Conservation (phyloP, 2,329 filamentous ascomycete genomes). For the Westerdykella sp. region DNA sequence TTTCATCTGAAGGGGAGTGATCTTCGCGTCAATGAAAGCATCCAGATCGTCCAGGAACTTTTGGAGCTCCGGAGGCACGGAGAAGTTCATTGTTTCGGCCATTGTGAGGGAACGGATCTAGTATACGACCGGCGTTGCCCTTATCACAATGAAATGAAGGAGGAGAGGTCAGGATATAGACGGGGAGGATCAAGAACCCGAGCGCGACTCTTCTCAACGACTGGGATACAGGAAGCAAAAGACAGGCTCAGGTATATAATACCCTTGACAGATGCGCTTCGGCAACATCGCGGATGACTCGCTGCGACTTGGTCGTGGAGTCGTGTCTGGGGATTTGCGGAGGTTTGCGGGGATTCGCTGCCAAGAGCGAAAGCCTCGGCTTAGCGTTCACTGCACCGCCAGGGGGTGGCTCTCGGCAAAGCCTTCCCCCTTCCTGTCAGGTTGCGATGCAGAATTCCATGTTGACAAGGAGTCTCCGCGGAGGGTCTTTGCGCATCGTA, state of each 20-base stretch:
- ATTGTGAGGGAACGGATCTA: slow-evolving; percentile 2
- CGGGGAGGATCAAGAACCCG: background rate
- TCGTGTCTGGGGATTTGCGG: slow-evolving; percentile 2
- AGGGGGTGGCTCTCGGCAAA: too few relatives aligned
- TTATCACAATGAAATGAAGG: background rate
- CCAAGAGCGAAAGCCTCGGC: slow-evolving; percentile 10
- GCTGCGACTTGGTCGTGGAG: slow-evolving; percentile 17
- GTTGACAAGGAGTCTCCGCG: too few relatives aligned
- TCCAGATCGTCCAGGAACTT: slow-evolving; percentile 48
- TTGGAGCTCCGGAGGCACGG: slow-evolving; percentile 47
- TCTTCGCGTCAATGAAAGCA: slow-evolving; percentile 51
- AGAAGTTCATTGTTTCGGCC: slow-evolving; percentile 47
- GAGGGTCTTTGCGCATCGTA: too few relatives aligned
- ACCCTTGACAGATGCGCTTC: slow-evolving; percentile 7
- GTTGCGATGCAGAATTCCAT: too few relatives aligned
- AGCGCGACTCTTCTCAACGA: slow-evolving; percentile 1
- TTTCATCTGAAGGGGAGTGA: slow-evolving; percentile 49
- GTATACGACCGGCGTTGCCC: too few relatives aligned
- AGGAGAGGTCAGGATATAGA: background rate
- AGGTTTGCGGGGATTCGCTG: slow-evolving; percentile 12
- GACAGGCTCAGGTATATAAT: slow-evolving; percentile 6
- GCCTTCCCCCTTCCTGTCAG: too few relatives aligned
- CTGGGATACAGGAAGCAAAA: slow-evolving; percentile 5
- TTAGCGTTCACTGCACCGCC: too few relatives aligned
- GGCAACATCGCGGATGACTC: slow-evolving; percentile 27